Conservation (phyloP, 208 protist species). For the Acanthamoeba rhysodes region DNA sequence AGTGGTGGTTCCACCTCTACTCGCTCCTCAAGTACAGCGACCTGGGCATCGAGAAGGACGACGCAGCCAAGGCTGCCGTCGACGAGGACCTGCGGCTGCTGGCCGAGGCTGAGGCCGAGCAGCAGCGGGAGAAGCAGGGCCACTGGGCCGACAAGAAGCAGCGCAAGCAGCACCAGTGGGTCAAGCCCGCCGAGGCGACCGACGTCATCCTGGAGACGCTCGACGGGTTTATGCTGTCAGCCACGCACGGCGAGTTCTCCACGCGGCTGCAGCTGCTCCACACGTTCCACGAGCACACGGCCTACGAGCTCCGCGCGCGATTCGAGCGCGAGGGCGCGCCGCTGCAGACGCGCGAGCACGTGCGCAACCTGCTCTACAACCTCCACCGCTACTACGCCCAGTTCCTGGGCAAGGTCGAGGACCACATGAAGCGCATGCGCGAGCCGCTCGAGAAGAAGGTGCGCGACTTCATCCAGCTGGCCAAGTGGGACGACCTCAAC, state of each 20-base stretch:
- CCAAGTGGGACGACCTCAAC: conserved; percentile 91
- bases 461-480: conserved; percentile 87
- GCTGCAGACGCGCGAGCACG: not conserved
- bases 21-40: conserved; percentile 74
- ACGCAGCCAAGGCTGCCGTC: not conserved
- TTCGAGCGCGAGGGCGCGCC: conserved; percentile 18
- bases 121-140: not conserved
- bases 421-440: conserved; percentile 43
- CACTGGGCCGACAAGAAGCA: not conserved
- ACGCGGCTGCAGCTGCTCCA: conserved; percentile 84
- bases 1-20: conserved; percentile 90
- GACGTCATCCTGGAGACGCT: conserved; percentile 60
- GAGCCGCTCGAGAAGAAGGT: conserved; percentile 90
- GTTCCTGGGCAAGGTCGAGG: conserved; percentile 64
- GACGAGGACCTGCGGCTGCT: not conserved
- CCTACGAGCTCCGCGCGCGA: conserved; percentile 25
- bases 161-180: conserved; percentile 1
- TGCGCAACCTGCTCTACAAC: conserved; percentile 83
- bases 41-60: conserved; percentile 20
- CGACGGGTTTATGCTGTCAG: conserved; percentile 85
- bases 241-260: conserved; percentile 89
- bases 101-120: not conserved
- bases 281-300: conserved; percentile 84
- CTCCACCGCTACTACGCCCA: conserved; percentile 87
- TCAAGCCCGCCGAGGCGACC: conserved; percentile 34